A percentile compares a stretch with the other conserved stretches of the same genome.
Evolutionary conservation across 140 eudicot genomes (phyloP).

Genomic region (Erigeron philadelphicus): DNA sequence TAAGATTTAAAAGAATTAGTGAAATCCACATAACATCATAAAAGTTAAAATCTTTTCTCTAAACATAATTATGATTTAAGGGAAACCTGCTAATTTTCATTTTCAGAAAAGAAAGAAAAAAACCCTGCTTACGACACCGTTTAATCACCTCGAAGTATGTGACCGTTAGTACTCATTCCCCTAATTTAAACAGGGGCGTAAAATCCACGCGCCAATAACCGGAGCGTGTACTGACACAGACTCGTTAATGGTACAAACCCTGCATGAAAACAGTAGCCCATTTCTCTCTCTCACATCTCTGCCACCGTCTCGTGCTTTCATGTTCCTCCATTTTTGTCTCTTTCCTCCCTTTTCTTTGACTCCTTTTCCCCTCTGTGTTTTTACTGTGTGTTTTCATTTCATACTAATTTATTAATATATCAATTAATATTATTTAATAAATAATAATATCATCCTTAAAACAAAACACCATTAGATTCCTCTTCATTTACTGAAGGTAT

Average conservation of each 20-base stretch:
- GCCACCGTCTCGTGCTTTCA: conserved; percentile 44
- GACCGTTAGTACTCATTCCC: too few relatives aligned
- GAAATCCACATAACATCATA: too few relatives aligned
- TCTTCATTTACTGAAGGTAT: conserved; percentile 22
- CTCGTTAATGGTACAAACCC: conserved; percentile 21
- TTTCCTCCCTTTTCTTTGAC: conserved; percentile 21
- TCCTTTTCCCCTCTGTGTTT: not conserved
- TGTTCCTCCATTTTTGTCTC: conserved; percentile 36
- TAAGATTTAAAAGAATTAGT: too few relatives aligned
- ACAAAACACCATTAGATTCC: not conserved
- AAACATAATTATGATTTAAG: too few relatives aligned
- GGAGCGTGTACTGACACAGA: conserved; percentile 13
- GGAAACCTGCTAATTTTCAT: too few relatives aligned
- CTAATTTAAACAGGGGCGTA: conserved; percentile 7
- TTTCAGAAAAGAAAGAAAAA: too few relatives aligned
- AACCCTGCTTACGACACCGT: too few relatives aligned
- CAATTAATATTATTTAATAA: too few relatives aligned
- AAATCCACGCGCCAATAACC: not conserved
- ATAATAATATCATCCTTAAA: not conserved
- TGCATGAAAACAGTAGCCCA: conserved; percentile 8
- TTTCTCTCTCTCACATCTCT: conserved; percentile 12
- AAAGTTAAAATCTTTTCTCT: too few relatives aligned
- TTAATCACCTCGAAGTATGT: too few relatives aligned
- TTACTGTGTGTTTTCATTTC: not conserved
- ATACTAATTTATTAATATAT: not conserved